These are phyloP conservation scores for Thelonectria rubi DNA, from an alignment of 2,329 filamentous ascomycete genomes.

Conservation along the genomic window DNA sequence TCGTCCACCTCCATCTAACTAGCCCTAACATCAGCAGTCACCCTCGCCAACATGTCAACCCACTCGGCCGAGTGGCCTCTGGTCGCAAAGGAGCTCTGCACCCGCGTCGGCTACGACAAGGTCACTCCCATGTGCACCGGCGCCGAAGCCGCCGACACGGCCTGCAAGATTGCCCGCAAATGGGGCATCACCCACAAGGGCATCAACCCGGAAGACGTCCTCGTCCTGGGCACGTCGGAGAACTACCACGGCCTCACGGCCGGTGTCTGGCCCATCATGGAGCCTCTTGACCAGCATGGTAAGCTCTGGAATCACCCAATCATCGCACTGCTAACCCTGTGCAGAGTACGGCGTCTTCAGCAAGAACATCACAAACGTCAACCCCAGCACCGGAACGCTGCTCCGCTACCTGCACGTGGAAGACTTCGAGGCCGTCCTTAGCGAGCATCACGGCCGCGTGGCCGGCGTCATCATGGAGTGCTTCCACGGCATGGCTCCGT, in stretches of 20 bases:
- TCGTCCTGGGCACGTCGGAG: conserved; percentile 30
- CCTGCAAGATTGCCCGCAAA: conserved; percentile 32
- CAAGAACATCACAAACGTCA: conserved; percentile 26
- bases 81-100: conserved; percentile 28
- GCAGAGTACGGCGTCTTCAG: conserved; percentile 26
- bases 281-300: conserved; percentile 18
- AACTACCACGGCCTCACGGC: conserved; percentile 30
- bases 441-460: conserved; percentile 15
- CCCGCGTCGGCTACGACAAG: conserved; percentile 29
- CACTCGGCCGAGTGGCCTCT: conserved; percentile 20
- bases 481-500: conserved; percentile 23
- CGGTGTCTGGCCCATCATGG: conserved; percentile 31
- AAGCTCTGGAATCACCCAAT: not conserved
- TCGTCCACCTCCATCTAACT: too few relatives aligned
- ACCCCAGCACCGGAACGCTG: conserved; percentile 24
- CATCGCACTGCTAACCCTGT: not conserved
- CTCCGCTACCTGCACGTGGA: conserved; percentile 24
- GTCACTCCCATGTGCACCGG: conserved; percentile 29
- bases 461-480: conserved; percentile 24
- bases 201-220: conserved; percentile 23
- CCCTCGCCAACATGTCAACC: conserved; percentile 27
- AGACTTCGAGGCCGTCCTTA: conserved; percentile 25
- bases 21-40: conserved; percentile 10
- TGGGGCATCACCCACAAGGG: conserved; percentile 28
- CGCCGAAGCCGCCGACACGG: conserved; percentile 33